Conservation (phyloP, 441 rosid genomes). For the Pelargonium cotyledonis region DNA sequence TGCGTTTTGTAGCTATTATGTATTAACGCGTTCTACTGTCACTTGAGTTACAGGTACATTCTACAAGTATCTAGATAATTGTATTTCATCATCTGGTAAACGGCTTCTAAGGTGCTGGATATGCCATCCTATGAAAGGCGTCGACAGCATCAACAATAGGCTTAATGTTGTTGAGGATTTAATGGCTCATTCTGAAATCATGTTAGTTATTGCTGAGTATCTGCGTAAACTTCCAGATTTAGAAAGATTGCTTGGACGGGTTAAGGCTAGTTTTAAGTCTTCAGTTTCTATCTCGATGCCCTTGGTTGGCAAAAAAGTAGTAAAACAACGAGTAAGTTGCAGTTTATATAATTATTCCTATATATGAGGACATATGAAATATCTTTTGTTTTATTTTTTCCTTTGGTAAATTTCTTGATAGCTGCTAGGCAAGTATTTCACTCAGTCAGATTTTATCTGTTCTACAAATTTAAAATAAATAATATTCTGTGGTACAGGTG, state of each 20-base stretch:
- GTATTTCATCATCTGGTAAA: conserved; percentile 74
- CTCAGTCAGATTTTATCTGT: not conserved
- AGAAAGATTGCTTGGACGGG: conserved; percentile 81
- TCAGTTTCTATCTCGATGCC: conserved; percentile 58
- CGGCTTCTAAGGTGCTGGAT: conserved; percentile 88
- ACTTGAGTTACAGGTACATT: conserved; percentile 64
- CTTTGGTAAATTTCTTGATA: not conserved
- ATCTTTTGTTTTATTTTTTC: not conserved
- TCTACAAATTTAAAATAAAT: not conserved
- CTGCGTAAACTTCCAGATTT: conserved; percentile 77
- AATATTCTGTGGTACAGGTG: conserved; percentile 40
- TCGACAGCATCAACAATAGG: conserved; percentile 62
- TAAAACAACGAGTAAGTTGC: conserved; percentile 63
- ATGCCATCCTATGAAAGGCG: conserved; percentile 87
- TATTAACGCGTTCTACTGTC: conserved; percentile 7
- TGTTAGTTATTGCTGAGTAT: conserved; percentile 47
- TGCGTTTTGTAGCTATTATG: conserved; percentile 1
- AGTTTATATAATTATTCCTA: not conserved
- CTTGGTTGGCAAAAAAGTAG: conserved; percentile 59
- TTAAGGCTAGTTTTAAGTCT: conserved; percentile 62
- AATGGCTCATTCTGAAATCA: conserved; percentile 42
- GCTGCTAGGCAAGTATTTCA: not conserved
- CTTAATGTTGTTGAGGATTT: conserved; percentile 67
- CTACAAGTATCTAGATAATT: conserved; percentile 74
- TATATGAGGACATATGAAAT: not conserved